phyloP scores from a whole-genome alignment of 139 green algal species.

The Tetraselmis striata region DNA sequence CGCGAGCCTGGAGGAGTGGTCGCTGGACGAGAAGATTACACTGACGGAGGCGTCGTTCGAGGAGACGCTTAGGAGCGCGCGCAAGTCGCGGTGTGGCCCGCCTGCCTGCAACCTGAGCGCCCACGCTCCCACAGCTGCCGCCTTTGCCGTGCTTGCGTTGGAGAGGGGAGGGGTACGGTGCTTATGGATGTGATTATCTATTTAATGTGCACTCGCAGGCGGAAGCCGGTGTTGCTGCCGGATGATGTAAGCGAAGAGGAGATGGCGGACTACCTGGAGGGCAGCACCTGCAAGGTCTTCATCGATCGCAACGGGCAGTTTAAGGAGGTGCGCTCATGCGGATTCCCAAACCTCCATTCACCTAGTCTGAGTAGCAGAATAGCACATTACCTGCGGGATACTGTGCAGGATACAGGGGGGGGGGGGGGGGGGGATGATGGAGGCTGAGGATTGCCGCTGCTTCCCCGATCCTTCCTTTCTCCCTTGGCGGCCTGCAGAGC shows the following conservation, averaged over 20 bases:
- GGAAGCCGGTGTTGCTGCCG: neutral
- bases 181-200: too few species aligned
- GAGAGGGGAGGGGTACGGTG: too few species aligned
- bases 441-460: too few species aligned
- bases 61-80: neutral
- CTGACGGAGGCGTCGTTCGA: neutral
- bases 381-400: too few species aligned
- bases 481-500: conserved; percentile 27
- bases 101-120: too few species aligned
- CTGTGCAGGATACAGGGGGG: too few species aligned
- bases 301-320: neutral
- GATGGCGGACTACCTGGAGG: neutral
- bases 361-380: too few species aligned
- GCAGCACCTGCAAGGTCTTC: neutral
- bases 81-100: too few species aligned
- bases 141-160: too few species aligned
- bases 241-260: neutral
- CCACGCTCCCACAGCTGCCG: too few species aligned
- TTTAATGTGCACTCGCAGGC: neutral
- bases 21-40: neutral
- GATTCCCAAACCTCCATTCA: too few species aligned
- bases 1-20: neutral
- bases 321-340: neutral
- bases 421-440: too few species aligned
- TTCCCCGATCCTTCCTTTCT: neutral